Evolutionary conservation across 164 flowering plant species (phyloP).

Genomic region (Chloranthus sessilifolius): DNA sequence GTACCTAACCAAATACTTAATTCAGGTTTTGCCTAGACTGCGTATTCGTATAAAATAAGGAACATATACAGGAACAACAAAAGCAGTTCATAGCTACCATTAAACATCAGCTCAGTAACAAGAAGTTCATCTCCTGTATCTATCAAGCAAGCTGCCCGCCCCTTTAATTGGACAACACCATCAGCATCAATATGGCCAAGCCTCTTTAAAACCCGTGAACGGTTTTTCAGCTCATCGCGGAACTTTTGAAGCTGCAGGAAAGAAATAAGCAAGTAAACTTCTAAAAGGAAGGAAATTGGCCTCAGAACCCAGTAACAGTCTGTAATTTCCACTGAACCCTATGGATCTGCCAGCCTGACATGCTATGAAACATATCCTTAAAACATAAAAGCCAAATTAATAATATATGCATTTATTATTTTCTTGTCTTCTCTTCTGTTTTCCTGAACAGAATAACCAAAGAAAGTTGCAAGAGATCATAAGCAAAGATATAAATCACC

Average conservation of each 20-base stretch:
- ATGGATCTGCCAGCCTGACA: no score
- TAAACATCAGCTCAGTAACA: constrained; percentile 97
- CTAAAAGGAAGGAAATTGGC: background rate
- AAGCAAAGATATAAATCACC: no score
- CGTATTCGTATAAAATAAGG: background rate
- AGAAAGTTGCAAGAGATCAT: no score
- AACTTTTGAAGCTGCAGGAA: constrained; percentile 87
- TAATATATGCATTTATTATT: no score
- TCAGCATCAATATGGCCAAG: constrained; percentile 97
- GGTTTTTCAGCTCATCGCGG: constrained; percentile 90
- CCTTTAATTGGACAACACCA: constrained; percentile 93
- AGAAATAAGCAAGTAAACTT: constrained; percentile 5
- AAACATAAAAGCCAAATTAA: no score
- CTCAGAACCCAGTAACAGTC: background rate
- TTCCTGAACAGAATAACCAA: no score
- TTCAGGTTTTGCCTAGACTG: constrained; percentile 5
- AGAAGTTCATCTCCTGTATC: constrained; percentile 99
- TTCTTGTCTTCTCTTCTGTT: no score
- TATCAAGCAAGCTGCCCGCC: constrained; percentile 96
- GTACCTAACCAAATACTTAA: constrained; percentile 49
- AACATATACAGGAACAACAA: no score
- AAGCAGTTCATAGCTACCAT: constrained; percentile 45
- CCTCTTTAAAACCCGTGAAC: constrained; percentile 87
- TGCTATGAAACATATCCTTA: no score
- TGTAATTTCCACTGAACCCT: background rate